These are phyloP conservation scores for Akanthomyces dipterigenus DNA, from an alignment of 2,329 filamentous ascomycete genomes.

Conservation along the genomic window DNA sequence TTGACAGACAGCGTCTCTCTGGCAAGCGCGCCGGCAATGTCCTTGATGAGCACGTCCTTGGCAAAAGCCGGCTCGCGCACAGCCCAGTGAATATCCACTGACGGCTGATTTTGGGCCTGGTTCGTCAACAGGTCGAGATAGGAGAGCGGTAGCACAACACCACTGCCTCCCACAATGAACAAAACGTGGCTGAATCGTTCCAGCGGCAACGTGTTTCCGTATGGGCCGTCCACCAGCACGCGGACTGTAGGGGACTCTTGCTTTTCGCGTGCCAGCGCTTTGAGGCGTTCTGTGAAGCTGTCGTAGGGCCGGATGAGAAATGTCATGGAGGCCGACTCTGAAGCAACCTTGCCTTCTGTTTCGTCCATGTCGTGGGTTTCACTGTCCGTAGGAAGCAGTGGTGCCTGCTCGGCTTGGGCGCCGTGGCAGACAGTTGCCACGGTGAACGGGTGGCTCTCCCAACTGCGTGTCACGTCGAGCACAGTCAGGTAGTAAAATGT, in stretches of 20 bases:
- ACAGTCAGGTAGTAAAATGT: slow-evolving; percentile 41
- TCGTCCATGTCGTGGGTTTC: slow-evolving; percentile 3
- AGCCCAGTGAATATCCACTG: slow-evolving; percentile 34
- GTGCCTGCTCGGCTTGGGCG: slow-evolving; percentile 25
- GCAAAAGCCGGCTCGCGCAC: slow-evolving; percentile 34
- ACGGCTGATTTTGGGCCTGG: not conserved
- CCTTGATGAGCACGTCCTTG: slow-evolving; percentile 25
- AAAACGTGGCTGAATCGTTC: slow-evolving; percentile 32
- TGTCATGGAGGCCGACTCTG: slow-evolving; percentile 21
- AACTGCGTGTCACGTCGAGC: slow-evolving; percentile 32
- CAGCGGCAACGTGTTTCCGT: slow-evolving; percentile 34
- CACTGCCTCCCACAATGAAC: slow-evolving; percentile 39
- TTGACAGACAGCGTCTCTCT: slow-evolving; percentile 27
- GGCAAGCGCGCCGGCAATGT: slow-evolving; percentile 25
- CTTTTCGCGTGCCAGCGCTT: slow-evolving; percentile 22
- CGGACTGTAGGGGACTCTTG: slow-evolving; percentile 21
- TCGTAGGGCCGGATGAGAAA: slow-evolving; percentile 42
- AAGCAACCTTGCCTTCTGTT: not conserved
- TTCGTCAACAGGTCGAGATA: slow-evolving; percentile 27
- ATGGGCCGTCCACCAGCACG: slow-evolving; percentile 39
- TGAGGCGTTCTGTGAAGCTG: slow-evolving; percentile 34
- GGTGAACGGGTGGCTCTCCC: slow-evolving; percentile 47
- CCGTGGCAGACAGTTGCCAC: slow-evolving; percentile 27
- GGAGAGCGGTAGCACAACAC: slow-evolving; percentile 35
- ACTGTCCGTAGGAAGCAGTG: slow-evolving; percentile 21